Percentiles rank a stretch among this genome's conserved stretches.
phyloP scores from a whole-genome alignment of 192 early-diverging fungal genomes.

The Funneliformis geosporum region DNA sequence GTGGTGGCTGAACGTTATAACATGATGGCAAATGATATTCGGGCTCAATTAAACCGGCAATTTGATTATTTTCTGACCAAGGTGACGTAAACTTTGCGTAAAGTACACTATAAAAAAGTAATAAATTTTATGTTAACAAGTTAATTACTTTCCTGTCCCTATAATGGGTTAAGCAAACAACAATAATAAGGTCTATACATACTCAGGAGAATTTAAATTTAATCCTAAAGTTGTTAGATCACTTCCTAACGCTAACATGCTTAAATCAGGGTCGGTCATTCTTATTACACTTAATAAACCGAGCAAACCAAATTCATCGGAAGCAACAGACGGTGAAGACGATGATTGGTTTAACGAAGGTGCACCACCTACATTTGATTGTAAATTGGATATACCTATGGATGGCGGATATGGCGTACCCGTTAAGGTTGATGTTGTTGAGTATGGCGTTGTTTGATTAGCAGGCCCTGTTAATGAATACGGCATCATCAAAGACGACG shows the following conservation, averaged over 20 bases:
- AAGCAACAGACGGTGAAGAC: slow-evolving; percentile 14
- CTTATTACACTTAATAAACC: slow-evolving; percentile 87
- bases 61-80: slow-evolving; percentile 76
- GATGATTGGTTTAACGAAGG: slow-evolving; percentile 19
- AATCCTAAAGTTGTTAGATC: slow-evolving; percentile 88
- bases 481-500: slow-evolving; percentile 37
- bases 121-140: not conserved
- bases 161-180: not conserved
- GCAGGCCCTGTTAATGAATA: slow-evolving; percentile 28
- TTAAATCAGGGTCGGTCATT: slow-evolving; percentile 73
- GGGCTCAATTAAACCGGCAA: slow-evolving; percentile 71
- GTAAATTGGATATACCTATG: slow-evolving; percentile 30
- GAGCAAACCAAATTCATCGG: slow-evolving; percentile 63
- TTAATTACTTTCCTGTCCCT: not conserved
- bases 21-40: slow-evolving; percentile 84
- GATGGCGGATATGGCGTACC: not conserved
- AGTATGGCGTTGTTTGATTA: slow-evolving; percentile 27
- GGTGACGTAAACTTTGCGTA: slow-evolving; percentile 89
- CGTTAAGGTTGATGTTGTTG: slow-evolving; percentile 29
- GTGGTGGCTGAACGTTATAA: slow-evolving; percentile 77
- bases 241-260: slow-evolving; percentile 84
- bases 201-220: slow-evolving; percentile 71
- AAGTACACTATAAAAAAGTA: slow-evolving; percentile 54
- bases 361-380: not conserved
- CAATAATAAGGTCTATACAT: slow-evolving; percentile 34